phyloP scores from a whole-genome alignment of 2,329 filamentous ascomycete genomes.

The Akanthomyces muscarius region DNA sequence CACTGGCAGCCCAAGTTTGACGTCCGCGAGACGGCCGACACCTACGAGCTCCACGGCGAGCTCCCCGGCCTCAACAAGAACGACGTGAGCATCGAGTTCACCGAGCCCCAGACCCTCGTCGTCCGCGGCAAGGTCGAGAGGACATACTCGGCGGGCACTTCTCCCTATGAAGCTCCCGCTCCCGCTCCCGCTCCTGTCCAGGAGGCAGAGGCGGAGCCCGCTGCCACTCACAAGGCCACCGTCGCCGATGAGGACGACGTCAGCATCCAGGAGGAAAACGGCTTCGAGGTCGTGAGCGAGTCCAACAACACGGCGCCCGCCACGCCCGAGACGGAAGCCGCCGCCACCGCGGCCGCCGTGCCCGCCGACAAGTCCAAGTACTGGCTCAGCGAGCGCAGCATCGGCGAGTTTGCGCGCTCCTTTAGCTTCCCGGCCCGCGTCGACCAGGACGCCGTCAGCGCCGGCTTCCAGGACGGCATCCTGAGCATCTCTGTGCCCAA shows the following conservation, averaged over 20 bases:
- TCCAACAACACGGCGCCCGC: conserved; percentile 22
- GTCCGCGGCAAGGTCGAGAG: conserved; percentile 68
- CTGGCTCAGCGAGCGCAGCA: conserved; percentile 65
- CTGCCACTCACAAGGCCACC: conserved; percentile 48
- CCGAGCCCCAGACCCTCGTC: conserved; percentile 67
- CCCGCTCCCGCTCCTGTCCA: conserved; percentile 39
- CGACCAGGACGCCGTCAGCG: conserved; percentile 58
- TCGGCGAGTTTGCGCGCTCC: conserved; percentile 64
- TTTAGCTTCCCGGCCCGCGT: conserved; percentile 65
- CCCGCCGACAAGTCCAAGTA: conserved; percentile 51
- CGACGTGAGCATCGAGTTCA: conserved; percentile 73
- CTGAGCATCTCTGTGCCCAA: conserved; percentile 63
- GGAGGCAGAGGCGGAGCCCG: conserved; percentile 34
- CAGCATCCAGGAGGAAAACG: conserved; percentile 28
- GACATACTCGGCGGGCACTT: conserved; percentile 52
- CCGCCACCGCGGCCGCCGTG: conserved; percentile 24
- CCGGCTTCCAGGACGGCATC: conserved; percentile 62
- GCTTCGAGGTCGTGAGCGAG: conserved; percentile 29
- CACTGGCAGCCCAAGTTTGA: conserved; percentile 76
- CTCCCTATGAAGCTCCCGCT: conserved; percentile 40
- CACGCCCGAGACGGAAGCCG: conserved; percentile 28
- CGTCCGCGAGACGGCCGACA: conserved; percentile 62
- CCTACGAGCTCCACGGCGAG: conserved; percentile 77
- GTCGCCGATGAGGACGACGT: conserved; percentile 58
- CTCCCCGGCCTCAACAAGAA: conserved; percentile 72